Evolutionary conservation across 176 grass and related monocot species (phyloP), one percentile per base, ranked within the genome.

Genomic region (Cenchrus purpureus): DNA sequence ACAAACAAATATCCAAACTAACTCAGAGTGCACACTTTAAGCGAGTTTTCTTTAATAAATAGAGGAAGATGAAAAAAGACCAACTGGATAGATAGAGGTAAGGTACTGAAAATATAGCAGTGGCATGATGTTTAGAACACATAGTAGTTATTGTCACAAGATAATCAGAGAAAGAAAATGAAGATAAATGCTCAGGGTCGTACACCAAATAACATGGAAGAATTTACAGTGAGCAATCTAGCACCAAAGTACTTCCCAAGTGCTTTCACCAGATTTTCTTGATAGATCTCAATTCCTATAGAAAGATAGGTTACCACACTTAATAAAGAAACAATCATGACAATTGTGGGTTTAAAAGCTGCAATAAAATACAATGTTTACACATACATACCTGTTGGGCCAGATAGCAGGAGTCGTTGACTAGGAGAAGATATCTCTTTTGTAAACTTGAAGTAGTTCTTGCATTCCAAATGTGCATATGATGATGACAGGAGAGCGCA

Each of bases 221-320:
- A 98, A 86, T 98, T 90, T 80, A 98, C 49, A 52, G 90, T 81
- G 64, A 98, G 97, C 83, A 98, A 85, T 77, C 90, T 90, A 86
- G 93, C 93, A 90, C 87, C 78, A 81, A 98, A 98, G 71, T 98
- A 67, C 69, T 98, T 94, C 79, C 90, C 88, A 78, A 98, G 93
- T 79, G 93, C 93, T 82, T 94, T 98, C 76, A 95, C 90, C 75
- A 98, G 83, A 85, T 91, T 92, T 64, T 98, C 93, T 91, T 95
- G 93, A 87, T 92, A 98, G 76, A 95, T 98, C 53, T 98, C 97
- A 91, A 90, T 90, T 87, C 97, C 97, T 98, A 79, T 48, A 88
- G 43, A 97, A 28, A 83, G 48, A 83, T 82, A 25, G 22, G 22
- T 25, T 25, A 25, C 22, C 22, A 25, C 22, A 25, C 22, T 25